phyloP scores from a whole-genome alignment of 805 yeast species.

The Brettanomyces anomalus region DNA sequence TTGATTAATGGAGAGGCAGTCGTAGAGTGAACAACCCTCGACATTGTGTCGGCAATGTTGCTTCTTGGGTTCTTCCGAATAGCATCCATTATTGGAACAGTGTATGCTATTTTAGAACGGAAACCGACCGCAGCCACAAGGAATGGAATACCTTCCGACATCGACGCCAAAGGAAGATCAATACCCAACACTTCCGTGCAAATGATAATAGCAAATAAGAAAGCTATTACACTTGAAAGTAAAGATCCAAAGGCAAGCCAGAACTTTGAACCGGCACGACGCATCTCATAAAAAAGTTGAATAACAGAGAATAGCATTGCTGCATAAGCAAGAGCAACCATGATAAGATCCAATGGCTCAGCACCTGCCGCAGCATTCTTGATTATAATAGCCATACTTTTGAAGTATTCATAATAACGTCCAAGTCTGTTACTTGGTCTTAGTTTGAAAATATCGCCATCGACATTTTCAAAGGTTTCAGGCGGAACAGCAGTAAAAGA shows the following conservation, averaged over 20 bases:
- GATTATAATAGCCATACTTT: slow-evolving; percentile 31
- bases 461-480: slow-evolving; percentile 15
- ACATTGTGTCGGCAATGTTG: slow-evolving; percentile 25
- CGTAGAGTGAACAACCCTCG: slow-evolving; percentile 23
- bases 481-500: slow-evolving; percentile 17
- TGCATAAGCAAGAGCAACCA: slow-evolving; percentile 70
- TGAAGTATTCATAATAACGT: slow-evolving; percentile 45
- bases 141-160: slow-evolving; percentile 90
- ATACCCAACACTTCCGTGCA: slow-evolving; percentile 47
- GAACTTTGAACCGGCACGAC: slow-evolving; percentile 67
- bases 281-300: slow-evolving; percentile 70
- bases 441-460: slow-evolving; percentile 52
- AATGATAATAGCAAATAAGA: slow-evolving; percentile 66
- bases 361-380: slow-evolving; percentile 52
- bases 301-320: slow-evolving; percentile 84
- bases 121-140: slow-evolving; percentile 89
- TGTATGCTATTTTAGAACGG: slow-evolving; percentile 70
- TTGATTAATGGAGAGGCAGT: slow-evolving; percentile 50
- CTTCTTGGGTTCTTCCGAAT: slow-evolving; percentile 19
- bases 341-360: slow-evolving; percentile 75
- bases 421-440: slow-evolving; percentile 44
- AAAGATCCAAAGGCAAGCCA: slow-evolving; percentile 81
- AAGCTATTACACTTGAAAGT: slow-evolving; percentile 72
- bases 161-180: slow-evolving; percentile 59
- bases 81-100: slow-evolving; percentile 46